phyloP scores from a whole-genome alignment of 2,329 filamentous ascomycete species.

The Aspergillus sergii region DNA sequence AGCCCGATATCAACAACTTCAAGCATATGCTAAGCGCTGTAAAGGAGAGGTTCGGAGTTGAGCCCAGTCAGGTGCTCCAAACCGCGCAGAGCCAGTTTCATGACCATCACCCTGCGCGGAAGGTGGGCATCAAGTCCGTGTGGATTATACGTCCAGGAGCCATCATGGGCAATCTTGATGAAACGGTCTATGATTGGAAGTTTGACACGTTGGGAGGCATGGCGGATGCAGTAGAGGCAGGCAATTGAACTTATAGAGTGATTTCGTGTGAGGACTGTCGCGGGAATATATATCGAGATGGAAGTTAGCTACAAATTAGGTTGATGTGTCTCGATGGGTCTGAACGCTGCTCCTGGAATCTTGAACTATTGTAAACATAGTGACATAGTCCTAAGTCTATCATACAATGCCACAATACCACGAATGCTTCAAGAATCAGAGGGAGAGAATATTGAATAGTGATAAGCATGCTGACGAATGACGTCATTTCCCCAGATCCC shows the following conservation, averaged over 20 bases:
- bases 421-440: too few relatives aligned
- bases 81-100: slow-evolving; percentile 69
- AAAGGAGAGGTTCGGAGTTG: slow-evolving; percentile 57
- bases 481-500: neutral
- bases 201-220: slow-evolving; percentile 63
- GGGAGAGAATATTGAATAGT: neutral
- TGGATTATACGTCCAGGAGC: slow-evolving; percentile 62
- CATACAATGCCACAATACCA: too few relatives aligned
- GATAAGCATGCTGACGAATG: neutral
- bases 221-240: slow-evolving; percentile 51
- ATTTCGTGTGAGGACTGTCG: neutral
- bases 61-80: slow-evolving; percentile 62
- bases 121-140: slow-evolving; percentile 61
- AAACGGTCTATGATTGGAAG: slow-evolving; percentile 56
- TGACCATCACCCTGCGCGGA: slow-evolving; percentile 67
- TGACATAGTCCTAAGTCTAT: too few relatives aligned
- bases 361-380: too few relatives aligned
- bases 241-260: neutral
- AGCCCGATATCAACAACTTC: slow-evolving; percentile 68
- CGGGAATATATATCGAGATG: too few relatives aligned
- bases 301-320: too few relatives aligned
- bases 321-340: too few relatives aligned
- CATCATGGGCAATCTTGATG: slow-evolving; percentile 41
- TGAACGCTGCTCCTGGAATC: too few relatives aligned
- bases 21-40: slow-evolving; percentile 62